Evolutionary conservation across 371 early-diverging fungal species (phyloP), one percentile per base, ranked within the genome.

Genomic region (Mucor ambiguus): DNA sequence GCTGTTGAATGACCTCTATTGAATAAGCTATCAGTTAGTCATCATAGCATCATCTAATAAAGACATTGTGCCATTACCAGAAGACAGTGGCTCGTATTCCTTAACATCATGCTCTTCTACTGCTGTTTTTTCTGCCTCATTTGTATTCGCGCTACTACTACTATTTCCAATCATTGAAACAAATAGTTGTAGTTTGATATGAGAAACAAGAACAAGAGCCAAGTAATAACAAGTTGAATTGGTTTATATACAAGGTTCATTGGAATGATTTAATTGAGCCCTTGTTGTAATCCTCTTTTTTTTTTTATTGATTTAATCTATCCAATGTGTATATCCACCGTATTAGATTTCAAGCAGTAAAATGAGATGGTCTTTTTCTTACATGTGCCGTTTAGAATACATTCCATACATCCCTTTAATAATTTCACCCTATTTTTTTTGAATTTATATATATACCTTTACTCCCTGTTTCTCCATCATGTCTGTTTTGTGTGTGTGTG

Each of bases 211-310:
- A 59, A 66, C 37, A 66, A 26, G 52, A 28, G 24, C 52, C 4
- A 52, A 41, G 5, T 16, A 5, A 16, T 52, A 28, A 5, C 12
- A 16, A 16, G 28, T 28, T 12, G 11, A 52, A 12, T 16, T 0
- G 16, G 0, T 28, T 46, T 67, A 58, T 62, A 46, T 57, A 62
- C 29, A 4, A 43, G 29, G 16, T 35, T 49, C 26, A 33, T 58
- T 58, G 66, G 66, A 65, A 65, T 65, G 66, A 6, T 62, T 62
- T 62, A 62, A 68, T 63, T 52, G 26, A 24, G 63, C 58, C 63
- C 68, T 63, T 68, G 68, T 68, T 68, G 68, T 65, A 59, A 43
- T 65, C 59, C 54, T 65, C 33, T 58, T 64, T 58, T 4, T 41
- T 58, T 33, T 46, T 46, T 37, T 41, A 48, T 20, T 48, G n/a